Percentiles rank a stretch among this genome's conserved stretches.
These are phyloP conservation scores for Aspergillus hortae DNA, from an alignment of 2,329 filamentous ascomycete genomes.

Conservation along the genomic window DNA sequence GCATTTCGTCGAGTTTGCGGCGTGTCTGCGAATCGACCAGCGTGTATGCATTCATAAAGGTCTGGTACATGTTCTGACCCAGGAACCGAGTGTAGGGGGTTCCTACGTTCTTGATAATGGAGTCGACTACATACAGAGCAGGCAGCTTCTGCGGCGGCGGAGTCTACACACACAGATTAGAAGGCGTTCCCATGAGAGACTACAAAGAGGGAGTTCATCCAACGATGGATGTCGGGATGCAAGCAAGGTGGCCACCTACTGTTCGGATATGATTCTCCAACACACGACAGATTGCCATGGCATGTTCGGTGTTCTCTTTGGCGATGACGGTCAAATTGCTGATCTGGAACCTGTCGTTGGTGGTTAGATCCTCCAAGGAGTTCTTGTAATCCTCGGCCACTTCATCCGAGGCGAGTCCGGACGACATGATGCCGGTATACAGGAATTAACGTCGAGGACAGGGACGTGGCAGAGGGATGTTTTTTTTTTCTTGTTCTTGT, in stretches of 20 bases:
- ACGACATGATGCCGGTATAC: constrained; percentile 56
- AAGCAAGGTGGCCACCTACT: constrained; percentile 59
- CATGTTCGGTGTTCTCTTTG: constrained; percentile 94
- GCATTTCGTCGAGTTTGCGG: constrained; percentile 92
- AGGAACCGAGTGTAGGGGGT: constrained; percentile 97
- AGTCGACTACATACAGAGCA: constrained; percentile 96
- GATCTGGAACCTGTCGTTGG: constrained; percentile 92
- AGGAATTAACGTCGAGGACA: constrained; percentile 7
- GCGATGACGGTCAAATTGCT: constrained; percentile 96
- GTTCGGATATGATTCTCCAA: constrained; percentile 90
- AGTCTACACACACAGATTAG: constrained; percentile 57
- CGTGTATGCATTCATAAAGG: constrained; percentile 95
- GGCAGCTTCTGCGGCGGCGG: constrained; percentile 86
- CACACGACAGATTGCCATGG: constrained; percentile 84
- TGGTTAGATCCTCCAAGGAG: constrained; percentile 84
- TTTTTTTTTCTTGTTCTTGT: constrained; percentile 12
- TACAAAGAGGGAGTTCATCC: constrained; percentile 11
- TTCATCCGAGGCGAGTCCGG: constrained; percentile 65
- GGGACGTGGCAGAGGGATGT: constrained; percentile 2
- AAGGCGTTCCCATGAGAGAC: constrained; percentile 24
- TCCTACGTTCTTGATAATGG: constrained; percentile 97
- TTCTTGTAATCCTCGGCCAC: constrained; percentile 94
- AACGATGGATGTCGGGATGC: no score
- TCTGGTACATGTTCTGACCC: constrained; percentile 83
- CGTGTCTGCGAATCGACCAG: constrained; percentile 79